These are phyloP conservation scores for Bolboschoenoplectus hybrid DNA, from an alignment of 202 grass and related monocot species.

Conservation along the genomic window DNA sequence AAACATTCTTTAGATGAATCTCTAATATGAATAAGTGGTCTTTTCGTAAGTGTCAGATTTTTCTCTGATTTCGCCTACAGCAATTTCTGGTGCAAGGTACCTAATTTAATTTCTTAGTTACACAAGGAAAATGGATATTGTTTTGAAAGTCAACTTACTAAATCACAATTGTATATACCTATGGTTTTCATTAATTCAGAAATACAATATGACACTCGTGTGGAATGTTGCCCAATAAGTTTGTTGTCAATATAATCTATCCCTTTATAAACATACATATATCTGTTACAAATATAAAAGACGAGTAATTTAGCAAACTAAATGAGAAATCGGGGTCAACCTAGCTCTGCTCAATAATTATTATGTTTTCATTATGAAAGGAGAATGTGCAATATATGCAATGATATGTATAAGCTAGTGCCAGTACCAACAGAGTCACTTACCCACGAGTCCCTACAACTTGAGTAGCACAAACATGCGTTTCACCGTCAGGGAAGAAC, in stretches of 20 bases:
- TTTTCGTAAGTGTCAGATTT: conserved; percentile 87
- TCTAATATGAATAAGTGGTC: conserved; percentile 52
- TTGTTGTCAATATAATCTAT: neutral
- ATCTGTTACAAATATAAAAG: neutral
- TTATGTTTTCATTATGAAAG: neutral
- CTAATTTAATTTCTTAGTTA: conserved; percentile 29
- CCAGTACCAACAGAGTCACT: conserved; percentile 29
- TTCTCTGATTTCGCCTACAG: conserved; percentile 83
- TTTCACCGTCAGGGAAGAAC: conserved; percentile 57
- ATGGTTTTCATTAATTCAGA: neutral
- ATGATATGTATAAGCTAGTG: neutral
- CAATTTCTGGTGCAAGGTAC: conserved; percentile 84
- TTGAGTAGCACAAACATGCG: conserved; percentile 90
- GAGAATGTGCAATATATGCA: neutral
- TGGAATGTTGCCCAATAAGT: conserved; percentile 1
- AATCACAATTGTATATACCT: neutral
- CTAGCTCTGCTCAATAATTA: neutral
- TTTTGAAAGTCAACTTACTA: neutral
- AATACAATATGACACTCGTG: neutral
- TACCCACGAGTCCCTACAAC: conserved; percentile 94
- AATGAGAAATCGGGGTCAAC: neutral
- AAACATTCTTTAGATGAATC: conserved; percentile 46
- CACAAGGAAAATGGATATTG: neutral
- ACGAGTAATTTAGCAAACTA: neutral
- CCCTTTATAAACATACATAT: neutral